Evolutionary conservation across 2,329 filamentous ascomycete genomes (phyloP), one percentile per base, ranked within the genome.

Genomic region (Hypoxylon sp.): DNA sequence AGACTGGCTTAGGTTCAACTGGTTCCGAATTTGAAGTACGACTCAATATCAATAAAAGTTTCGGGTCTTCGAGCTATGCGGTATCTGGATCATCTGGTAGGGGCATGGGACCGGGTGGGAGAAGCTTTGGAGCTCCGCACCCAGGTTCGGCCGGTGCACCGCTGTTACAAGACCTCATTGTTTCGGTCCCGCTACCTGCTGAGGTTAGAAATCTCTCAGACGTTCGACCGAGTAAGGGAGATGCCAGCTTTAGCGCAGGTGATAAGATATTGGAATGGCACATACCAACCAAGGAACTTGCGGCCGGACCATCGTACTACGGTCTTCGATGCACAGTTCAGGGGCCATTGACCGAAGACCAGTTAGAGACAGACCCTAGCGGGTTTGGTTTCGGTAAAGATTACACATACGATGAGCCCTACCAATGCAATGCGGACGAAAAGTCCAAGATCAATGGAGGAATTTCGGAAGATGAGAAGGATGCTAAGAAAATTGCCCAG

Each of bases 21-120:
- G 91, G 90, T 1, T 83, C 87, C 4, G 94, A 97, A 46, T 97
- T 99, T 63, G 92, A 97, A 70, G 90, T 96, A 36, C 82, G 89
- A 40, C 71, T 96, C 16, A 83, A 85, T 51, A 79, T 91, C 29
- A 86, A 86, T 65, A 88, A 81, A 63, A 78, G 87, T 19, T 87
- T 90, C 55, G 66, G 75, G 60, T 53, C 69, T 55, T 57, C 70
- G 27, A 70, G 74, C 17, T 70, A 72, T 25, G 68, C 74, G 31
- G 43, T 65, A 8, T 66, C 73, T 1, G 72, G 71, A 17, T 68
- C 72, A n/a, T 70, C 74, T 13, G 69, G 74, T 55, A 67, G 76
- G 57, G 71, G 77, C 36, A 72, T 71, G 51, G 71, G 70, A 3
- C 67, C 72, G 43, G 66, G 65, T 16, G 67, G 70, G 13, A 68